Percentiles rank a stretch among this genome's conserved stretches.
These are phyloP conservation scores for Dysphania ambrosioides DNA, from an alignment of 148 eudicot species.

Conservation along the genomic window DNA sequence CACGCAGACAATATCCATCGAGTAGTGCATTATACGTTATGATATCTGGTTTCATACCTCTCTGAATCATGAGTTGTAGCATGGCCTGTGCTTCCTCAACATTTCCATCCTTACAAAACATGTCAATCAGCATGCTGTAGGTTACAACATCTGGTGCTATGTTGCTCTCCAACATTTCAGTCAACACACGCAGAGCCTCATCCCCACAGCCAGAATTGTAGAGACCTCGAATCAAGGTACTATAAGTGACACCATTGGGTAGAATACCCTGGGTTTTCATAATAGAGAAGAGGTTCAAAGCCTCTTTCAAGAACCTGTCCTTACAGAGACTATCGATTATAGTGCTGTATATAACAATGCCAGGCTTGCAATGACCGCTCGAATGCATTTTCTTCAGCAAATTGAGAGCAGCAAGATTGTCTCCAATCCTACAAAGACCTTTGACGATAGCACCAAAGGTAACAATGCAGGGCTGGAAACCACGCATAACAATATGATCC, in stretches of 20 bases:
- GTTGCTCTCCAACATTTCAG: background rate
- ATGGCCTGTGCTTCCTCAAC: background rate
- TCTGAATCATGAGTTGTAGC: background rate
- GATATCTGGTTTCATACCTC: background rate
- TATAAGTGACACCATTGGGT: background rate
- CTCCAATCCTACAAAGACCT: background rate
- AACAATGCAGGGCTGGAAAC: background rate
- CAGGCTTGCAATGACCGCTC: background rate
- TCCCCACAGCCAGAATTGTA: background rate
- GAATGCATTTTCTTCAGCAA: background rate
- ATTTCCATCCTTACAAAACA: background rate
- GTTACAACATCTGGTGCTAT: background rate
- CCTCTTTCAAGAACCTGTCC: background rate
- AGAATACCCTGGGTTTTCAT: background rate
- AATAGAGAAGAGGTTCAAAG: background rate
- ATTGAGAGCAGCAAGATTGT: background rate
- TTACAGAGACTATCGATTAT: background rate
- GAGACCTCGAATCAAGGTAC: background rate
- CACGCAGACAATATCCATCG: background rate
- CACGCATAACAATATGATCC: background rate
- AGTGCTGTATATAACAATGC: background rate
- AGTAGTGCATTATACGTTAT: background rate
- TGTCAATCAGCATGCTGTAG: background rate
- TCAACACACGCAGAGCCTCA: background rate
- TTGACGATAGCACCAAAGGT: background rate